Evolutionary conservation across 345 rosid species (phyloP), one percentile per base, ranked within the genome.

Genomic region (Euphorbia peplus): DNA sequence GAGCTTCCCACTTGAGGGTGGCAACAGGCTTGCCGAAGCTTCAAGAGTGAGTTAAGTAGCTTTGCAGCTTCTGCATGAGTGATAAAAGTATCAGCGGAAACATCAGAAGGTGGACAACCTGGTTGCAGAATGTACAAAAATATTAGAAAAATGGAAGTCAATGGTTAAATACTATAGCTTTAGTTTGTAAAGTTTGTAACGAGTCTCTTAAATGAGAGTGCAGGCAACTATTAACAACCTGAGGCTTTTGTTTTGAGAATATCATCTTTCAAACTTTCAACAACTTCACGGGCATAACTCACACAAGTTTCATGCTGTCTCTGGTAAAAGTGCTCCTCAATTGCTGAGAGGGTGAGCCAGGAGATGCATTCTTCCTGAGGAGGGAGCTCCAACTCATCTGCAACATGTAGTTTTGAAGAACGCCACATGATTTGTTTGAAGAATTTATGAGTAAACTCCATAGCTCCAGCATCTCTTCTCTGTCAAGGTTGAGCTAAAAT

Each of bases 1-100:
- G 90, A 93, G 72, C 95, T 91, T 76, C 98, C 98, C 18, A 93
- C 97, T 91, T 93, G 98, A 70, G 98, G 98, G 71, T 93, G 97
- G 81, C 98, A 93, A 77, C 98, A 93, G 75, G 98, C 98, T 75
- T 93, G 98, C 48, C 98, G 98, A 83, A 93, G 93, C 79, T 91
- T 93, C 86, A 93, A 83, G 71, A 93, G 97, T 1, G 98, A 89
- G 69, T 83, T 89, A 74, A 93, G 77, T 70, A 93, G 82, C 81
- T 93, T 91, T 69, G 85, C 89, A 76, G 98, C 92, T 66, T 91
- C 97, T 8, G 78, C 75, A 68, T 91, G 95, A 67, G 96, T 89
- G 78, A 93, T 82, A 47, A 86, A 70, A 70, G 80, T 84, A 79
- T 88, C 83, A 29, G 68, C 64, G 11, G 70, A 70, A 48, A 73